Base-by-base conservation (phyloP, 2,329 filamentous ascomycete genomes). In the Thelonectria blattea region DNA sequence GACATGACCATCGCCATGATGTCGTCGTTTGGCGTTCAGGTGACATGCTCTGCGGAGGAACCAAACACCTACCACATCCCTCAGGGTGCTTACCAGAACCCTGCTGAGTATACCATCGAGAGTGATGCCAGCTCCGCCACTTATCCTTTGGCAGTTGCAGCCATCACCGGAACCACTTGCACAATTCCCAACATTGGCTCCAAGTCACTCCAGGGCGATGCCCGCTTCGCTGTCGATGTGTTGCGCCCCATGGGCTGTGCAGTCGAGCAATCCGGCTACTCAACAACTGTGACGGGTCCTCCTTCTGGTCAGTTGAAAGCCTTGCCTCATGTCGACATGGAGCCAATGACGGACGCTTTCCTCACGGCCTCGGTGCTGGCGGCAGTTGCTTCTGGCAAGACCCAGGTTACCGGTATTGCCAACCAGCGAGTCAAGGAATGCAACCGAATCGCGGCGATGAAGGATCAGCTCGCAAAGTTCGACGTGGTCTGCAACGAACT, bases 1-100 rank as follows among this genome's bases (percentile, higher is more conserved):
- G 93, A 99, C 74, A 98, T 99, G 94, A 99, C 95, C 2, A 93
- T 96, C 54, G 86, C 93, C 15, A 99, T 99, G 94, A 99, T 99
- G 95, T 85, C 85, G 56, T 85, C 91, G 2, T 99, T 99, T 72
- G 95, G 95, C 51, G 86, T 99, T 42, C 76, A 88, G 41, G 95
- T 97, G 12, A 83, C 87, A 63, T 88, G 86, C 68, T 96, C 93
- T 9, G 77, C 85, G 32, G 89, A 86, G 3, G 93, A 97, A 70
- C 85, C 89, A 47, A 90, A 98, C 73, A 97, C 94, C 5, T 99
- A 99, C 77, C 89, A 96, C 74, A 96, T 99, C 58, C 95, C 95
- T 2, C 88, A 91, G 71, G 92, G 91, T 14, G 80, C 82, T 12
- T 99, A 99, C 79, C 81, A 83, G 42, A 98, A 95, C 74, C 95